Percentiles rank a stretch among this genome's conserved stretches.
Evolutionary conservation across 305 asterid species (phyloP).

Genomic region (Solanum aculeatissimum): DNA sequence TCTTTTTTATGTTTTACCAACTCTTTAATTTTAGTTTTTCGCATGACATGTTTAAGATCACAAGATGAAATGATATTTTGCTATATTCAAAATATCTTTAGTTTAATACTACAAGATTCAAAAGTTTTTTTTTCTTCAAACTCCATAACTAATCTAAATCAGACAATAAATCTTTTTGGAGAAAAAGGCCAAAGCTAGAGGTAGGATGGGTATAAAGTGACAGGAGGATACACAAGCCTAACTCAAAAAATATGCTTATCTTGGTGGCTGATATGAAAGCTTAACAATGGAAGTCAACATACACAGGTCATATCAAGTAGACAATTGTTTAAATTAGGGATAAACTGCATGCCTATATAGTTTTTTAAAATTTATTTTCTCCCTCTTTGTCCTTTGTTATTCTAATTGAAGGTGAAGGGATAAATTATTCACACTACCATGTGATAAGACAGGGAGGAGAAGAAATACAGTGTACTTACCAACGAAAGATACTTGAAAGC

Average conservation of each 20-base stretch:
- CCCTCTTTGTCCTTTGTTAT: not conserved
- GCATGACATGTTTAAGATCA: not conserved
- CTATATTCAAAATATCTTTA: not conserved
- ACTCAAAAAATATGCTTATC: not conserved
- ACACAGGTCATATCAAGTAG: not conserved
- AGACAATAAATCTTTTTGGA: not conserved
- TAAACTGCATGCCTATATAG: not conserved
- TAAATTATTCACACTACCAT: not conserved
- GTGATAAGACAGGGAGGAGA: not conserved
- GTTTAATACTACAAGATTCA: not conserved
- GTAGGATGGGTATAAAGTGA: not conserved
- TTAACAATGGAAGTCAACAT: not conserved
- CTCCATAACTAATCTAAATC: not conserved
- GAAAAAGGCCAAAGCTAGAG: not conserved
- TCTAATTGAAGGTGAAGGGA: not conserved
- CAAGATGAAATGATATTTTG: not conserved
- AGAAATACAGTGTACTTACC: not conserved
- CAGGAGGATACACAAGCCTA: not conserved
- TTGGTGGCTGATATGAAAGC: constrained; percentile 1
- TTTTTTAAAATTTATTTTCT: not conserved
- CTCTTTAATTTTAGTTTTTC: not conserved
- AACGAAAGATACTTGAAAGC: not conserved
- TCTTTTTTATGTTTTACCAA: not conserved
- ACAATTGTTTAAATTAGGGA: not conserved
- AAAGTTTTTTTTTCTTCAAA: not conserved